phyloP scores from a whole-genome alignment of 1,139 yeast genomes.

The Suhomyces panamericanus region DNA sequence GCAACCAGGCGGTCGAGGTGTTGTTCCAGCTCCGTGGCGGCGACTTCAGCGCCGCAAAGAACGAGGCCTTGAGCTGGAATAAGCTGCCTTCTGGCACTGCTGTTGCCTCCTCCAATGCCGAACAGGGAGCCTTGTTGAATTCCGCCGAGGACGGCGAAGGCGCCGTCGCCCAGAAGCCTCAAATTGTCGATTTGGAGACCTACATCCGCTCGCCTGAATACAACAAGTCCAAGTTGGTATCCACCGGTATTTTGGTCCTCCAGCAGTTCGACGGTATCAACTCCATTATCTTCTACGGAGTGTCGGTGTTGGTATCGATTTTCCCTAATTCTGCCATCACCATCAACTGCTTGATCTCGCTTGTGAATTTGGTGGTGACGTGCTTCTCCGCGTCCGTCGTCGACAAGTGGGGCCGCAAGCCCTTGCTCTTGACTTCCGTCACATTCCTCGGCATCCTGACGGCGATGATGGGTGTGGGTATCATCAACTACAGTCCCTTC shows the following conservation, averaged over 20 bases:
- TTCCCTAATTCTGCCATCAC: constrained; percentile 69
- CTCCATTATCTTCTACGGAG: constrained; percentile 90
- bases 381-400: constrained; percentile 69
- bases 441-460: constrained; percentile 70
- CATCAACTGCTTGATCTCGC: constrained; percentile 73
- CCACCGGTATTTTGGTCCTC: constrained; percentile 74
- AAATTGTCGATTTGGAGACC: constrained; percentile 21
- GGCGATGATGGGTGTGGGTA: constrained; percentile 65
- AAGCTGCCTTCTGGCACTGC: constrained; percentile 3
- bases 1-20: constrained; percentile 34
- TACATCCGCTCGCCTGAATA: constrained; percentile 57
- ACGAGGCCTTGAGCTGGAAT: constrained; percentile 43
- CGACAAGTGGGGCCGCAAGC: constrained; percentile 74
- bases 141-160: constrained; percentile 21
- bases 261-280: constrained; percentile 95
- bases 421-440: constrained; percentile 65
- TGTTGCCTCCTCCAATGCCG: background rate
- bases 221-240: constrained; percentile 59
- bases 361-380: constrained; percentile 72
- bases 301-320: constrained; percentile 66
- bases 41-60: constrained; percentile 34
- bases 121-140: constrained; percentile 9
- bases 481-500: constrained; percentile 47
- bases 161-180: constrained; percentile 7
- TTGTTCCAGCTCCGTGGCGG: constrained; percentile 46